Base-by-base conservation (phyloP, 1,139 yeast species). In the Lodderomyces jiufengensis region DNA sequence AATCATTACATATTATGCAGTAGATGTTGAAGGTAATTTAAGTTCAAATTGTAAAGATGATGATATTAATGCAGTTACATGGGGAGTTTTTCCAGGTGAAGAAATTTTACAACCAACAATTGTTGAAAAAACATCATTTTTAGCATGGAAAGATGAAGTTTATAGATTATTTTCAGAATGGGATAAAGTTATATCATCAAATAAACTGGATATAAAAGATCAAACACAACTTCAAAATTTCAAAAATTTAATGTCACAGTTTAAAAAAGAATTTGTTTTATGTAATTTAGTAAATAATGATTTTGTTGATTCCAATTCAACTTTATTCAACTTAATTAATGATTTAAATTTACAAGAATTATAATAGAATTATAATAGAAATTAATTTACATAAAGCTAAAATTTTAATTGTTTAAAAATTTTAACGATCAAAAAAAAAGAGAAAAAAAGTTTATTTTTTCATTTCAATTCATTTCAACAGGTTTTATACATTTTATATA, bases 101-200 rank as follows among this genome's bases (percentile, higher is more conserved):
- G 95, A 87, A 61, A 84, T 87, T 36, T 71, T 85, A 48, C 95
- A 87, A 60, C 95, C 96, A 37, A 87, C 96, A 1, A 85, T 87
- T 54, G 95, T 87, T n/a, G 96, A 87, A 56, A 81, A 80, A 55
- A 78, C 81, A 21, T 84, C 95, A 3, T 87, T 87, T 62, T 66
- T 86, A 50, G 95, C 97, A 8, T 92, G 98, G 98, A 90, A 87
- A 59, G 97, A 90, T 57, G 98, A 92, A 61, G 94, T 92, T 25
- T 92, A 76, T 70, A 71, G 87, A 47, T 78, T 92, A 43, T 74
- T 90, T 40, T 66, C 74, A 32, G 96, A 87, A 56, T 92, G 98
- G 98, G 67, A 71, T 35, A 63, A 71, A 32, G 76, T 80, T 37
- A 71, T 62, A 42, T 56, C 62, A 46, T 57, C 67, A 41, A 61